Conservation (phyloP, 768 basidiomycete genomes). For the Lanmaoa pseudosensibilis region DNA sequence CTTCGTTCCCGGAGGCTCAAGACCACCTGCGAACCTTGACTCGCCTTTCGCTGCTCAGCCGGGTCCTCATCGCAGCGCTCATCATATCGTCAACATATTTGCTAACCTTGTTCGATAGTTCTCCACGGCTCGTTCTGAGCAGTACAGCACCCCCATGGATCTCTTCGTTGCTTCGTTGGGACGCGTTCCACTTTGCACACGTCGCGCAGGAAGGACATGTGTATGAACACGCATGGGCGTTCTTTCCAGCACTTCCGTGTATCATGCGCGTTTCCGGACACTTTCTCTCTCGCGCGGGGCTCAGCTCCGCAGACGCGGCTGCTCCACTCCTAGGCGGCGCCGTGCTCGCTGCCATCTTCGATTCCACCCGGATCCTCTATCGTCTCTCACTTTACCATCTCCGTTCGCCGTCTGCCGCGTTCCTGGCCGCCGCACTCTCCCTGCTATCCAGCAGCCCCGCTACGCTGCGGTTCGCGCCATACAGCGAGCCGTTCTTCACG, state of each 20-base stretch:
- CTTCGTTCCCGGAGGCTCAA: background rate
- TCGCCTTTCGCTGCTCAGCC: slow-evolving; percentile 23
- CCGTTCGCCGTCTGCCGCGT: slow-evolving; percentile 55
- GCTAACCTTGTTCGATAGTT: slow-evolving; percentile 29
- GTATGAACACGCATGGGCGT: slow-evolving; percentile 87
- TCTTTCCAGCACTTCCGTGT: slow-evolving; percentile 67
- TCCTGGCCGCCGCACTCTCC: slow-evolving; percentile 63
- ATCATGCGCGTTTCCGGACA: slow-evolving; percentile 45
- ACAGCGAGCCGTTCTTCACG: slow-evolving; percentile 86
- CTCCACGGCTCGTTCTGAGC: slow-evolving; percentile 24
- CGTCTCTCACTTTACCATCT: slow-evolving; percentile 60
- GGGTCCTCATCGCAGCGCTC: slow-evolving; percentile 21
- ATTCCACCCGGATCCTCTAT: slow-evolving; percentile 51
- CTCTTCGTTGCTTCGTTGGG: slow-evolving; percentile 72
- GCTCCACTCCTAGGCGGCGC: slow-evolving; percentile 39
- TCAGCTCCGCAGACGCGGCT: slow-evolving; percentile 7
- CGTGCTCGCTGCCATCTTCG: slow-evolving; percentile 40
- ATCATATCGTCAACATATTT: slow-evolving; percentile 19
- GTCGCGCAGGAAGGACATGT: slow-evolving; percentile 58
- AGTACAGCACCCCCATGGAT: slow-evolving; percentile 16
- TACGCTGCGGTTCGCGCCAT: slow-evolving; percentile 68
- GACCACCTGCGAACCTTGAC: slow-evolving; percentile 23
- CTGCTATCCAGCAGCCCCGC: slow-evolving; percentile 80
- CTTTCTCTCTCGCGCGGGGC: slow-evolving; percentile 17
- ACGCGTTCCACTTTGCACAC: slow-evolving; percentile 75